Conservation (phyloP, 176 grass and related monocot species). For the Raddia distichophylla region DNA sequence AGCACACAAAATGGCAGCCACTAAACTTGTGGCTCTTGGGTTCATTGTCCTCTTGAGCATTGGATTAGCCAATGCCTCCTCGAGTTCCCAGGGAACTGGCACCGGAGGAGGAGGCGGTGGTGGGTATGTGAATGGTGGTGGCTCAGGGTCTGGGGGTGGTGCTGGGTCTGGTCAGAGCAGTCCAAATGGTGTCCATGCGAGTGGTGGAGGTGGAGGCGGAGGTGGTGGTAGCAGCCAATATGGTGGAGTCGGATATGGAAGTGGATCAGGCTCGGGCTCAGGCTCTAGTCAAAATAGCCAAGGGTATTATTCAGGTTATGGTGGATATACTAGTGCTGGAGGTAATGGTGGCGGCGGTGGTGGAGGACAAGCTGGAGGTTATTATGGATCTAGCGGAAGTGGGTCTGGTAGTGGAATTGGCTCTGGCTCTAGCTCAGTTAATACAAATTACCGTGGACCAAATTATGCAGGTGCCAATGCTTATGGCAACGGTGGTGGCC, state of each 20-base stretch:
- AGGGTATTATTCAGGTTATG: not conserved
- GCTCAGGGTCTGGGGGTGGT: not conserved
- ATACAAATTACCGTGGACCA: not conserved
- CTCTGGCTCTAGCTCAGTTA: not conserved
- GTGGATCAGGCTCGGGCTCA: constrained; percentile 11
- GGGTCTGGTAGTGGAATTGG: constrained; percentile 4
- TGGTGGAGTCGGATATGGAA: not conserved
- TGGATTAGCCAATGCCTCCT: constrained; percentile 31
- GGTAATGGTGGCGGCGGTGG: not conserved
- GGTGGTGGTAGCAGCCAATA: constrained; percentile 7
- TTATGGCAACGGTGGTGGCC: not conserved
- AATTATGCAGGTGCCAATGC: not conserved
- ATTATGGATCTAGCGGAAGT: not conserved
- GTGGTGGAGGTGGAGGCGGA: constrained; percentile 5
- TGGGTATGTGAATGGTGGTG: not conserved
- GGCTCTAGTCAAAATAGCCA: not conserved
- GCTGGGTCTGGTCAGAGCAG: not conserved
- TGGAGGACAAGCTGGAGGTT: constrained; percentile 10
- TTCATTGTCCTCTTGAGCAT: constrained; percentile 48
- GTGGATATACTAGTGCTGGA: not conserved
- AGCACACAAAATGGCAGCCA: constrained; percentile 31
- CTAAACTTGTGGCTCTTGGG: constrained; percentile 35
- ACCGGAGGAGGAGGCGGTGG: constrained; percentile 16
- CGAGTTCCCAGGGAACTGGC: constrained; percentile 16
- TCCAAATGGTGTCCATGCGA: not conserved